Evolutionary conservation across 1,284 basidiomycete genomes (phyloP), one percentile per base, ranked within the genome.

Genomic region (Ganoderma multipileum): DNA sequence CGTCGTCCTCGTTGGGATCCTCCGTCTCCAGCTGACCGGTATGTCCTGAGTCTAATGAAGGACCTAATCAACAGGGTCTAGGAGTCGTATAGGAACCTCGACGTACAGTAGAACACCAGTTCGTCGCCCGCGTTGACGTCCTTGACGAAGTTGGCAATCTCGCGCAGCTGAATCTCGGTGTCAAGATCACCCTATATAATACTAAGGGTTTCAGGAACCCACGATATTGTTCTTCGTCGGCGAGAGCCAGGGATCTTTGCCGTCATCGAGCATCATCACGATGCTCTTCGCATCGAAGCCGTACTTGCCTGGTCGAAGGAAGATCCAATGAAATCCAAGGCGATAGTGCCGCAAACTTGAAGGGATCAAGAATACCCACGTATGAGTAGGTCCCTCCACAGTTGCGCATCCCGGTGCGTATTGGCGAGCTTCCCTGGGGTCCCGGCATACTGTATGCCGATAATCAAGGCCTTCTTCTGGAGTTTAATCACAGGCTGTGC

Each of bases 1-100:
- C 74, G 23, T 75, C 73, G 33, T 71, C 69, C 61, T 75, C 73
- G 36, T 42, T 39, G 4, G 57, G 33, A 58, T 70, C 68, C 4
- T 61, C 61, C 8, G 66, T 61, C 16, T 57, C 67, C 14, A 66
- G 44, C 54, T 74, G 73, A 44, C 62, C 64, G 11, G 69, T 69
- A 23, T 75, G 73, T 3, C 73, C 74, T 0, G 68, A 65, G 26
- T 65, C 73, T 72, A 20, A 20, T 7, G 55, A 38, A 18, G 12
- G 2, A 20, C n/a, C 11, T 20, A 20, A 57, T 57, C 18, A 36
- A 57, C n/a, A 23, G 4, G 9, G 23, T 23, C 2, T 7, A 50
- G 11, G 30, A 20, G 55, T 9, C 16, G 2, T 2, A 3, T 4
- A 20, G 26, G 26, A 57, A 36, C 18, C 33, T 20, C 2, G n/a